Evolutionary conservation across 441 rosid species (phyloP), one percentile per base, ranked within the genome.

Genomic region (Metrosideros polymorpha): DNA sequence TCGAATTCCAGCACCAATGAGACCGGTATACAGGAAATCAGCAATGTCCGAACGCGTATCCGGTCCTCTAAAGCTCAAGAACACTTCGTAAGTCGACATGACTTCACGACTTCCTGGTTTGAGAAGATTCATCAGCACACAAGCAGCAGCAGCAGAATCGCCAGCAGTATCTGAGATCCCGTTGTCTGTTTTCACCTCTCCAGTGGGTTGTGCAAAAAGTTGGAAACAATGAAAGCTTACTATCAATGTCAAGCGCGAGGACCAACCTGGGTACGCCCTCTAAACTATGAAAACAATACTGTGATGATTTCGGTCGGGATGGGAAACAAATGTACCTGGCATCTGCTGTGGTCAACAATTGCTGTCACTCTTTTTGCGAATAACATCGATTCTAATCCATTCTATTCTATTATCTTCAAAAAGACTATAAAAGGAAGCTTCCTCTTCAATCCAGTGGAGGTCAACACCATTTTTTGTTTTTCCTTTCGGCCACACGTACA

Each of bases 371-470:
- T 12, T 56, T 27, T 56, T n/a, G 4, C 13, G 18, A 6, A 1
- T 9, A 1, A 12, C 17, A 0, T 12, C 0, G 32, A 6, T 1
- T 27, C 17, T 6, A n/a, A 56, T n/a, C 1, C n/a, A 56, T 56
- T 1, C n/a, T n/a, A n/a, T n/a, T n/a, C 32, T 12, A n/a, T 56
- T 12, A 6, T 56, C 63, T 56, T 56, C 2, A 56, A n/a, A 56
- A 56, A n/a, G n/a, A n/a, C 63, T n/a, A 5, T 27, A n/a, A 6
- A 6, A 27, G 29, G 63, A 12, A 56, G 63, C 32, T n/a, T 56
- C 32, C 15, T 12, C 32, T 0, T 56, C 63, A 57, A 8, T 56
- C 12, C 63, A 27, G 13, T 27, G 7, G 17, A 56, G 63, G 30
- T 27, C 27, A 2, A n/a, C 63, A 1, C 4, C 4, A 27, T n/a